Conservation (phyloP, 2,329 filamentous ascomycete species). For the Beauveria pseudobassiana region DNA sequence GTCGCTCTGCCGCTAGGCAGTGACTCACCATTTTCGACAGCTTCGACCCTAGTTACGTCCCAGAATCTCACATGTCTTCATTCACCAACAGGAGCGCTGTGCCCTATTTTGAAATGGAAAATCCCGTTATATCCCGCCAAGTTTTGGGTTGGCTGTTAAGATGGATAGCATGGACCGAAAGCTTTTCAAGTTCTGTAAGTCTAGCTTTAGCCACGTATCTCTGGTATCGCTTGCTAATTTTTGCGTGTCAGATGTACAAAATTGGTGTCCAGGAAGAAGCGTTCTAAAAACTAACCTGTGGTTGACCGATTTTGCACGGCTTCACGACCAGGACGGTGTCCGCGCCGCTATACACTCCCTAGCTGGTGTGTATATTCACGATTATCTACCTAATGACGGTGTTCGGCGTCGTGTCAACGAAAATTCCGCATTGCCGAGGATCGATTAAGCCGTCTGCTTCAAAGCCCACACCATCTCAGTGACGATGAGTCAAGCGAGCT, state of each 20-base stretch:
- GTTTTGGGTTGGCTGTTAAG: background rate
- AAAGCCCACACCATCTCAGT: conserved; percentile 16
- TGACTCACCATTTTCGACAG: background rate
- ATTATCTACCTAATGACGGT: conserved; percentile 27
- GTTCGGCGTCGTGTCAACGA: conserved; percentile 27
- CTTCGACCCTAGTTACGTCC: background rate
- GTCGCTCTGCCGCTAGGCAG: background rate
- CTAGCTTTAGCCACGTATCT: background rate
- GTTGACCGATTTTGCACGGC: conserved; percentile 32
- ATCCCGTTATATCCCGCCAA: background rate
- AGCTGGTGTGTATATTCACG: conserved; percentile 34
- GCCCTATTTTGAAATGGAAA: background rate
- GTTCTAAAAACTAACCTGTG: conserved; percentile 32
- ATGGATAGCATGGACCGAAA: conserved; percentile 11
- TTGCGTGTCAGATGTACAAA: conserved; percentile 24
- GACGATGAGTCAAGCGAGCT: conserved; percentile 23
- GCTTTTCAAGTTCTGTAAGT: conserved; percentile 1
- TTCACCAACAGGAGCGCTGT: background rate
- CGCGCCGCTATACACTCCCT: conserved; percentile 32
- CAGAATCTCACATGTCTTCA: background rate
- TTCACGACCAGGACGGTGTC: conserved; percentile 28
- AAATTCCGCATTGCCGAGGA: conserved; percentile 23
- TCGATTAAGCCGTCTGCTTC: conserved; percentile 24
- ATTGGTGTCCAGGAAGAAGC: conserved; percentile 34
- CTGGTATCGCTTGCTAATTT: conserved; percentile 5